A percentile compares a stretch with the other conserved stretches of the same genome.
phyloP scores from a whole-genome alignment of 1,284 basidiomycete species.

The Puccinia polysora region DNA sequence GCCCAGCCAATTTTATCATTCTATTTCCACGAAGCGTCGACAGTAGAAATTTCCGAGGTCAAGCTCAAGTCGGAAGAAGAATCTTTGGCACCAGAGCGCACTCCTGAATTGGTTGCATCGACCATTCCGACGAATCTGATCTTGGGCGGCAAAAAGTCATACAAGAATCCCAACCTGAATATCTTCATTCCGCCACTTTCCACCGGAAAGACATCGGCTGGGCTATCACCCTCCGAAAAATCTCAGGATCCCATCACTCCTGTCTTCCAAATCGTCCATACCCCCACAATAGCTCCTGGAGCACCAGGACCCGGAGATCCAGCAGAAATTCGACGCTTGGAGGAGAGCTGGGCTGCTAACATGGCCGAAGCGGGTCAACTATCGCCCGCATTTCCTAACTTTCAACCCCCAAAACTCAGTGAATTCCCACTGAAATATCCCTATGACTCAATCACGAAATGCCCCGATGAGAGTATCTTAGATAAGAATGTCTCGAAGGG shows the following conservation, averaged over 20 bases:
- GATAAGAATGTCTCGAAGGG: background rate
- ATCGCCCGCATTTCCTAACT: slow-evolving; percentile 37
- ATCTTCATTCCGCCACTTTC: slow-evolving; percentile 35
- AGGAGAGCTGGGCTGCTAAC: slow-evolving; percentile 38
- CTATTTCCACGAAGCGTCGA: slow-evolving; percentile 30
- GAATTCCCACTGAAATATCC: background rate
- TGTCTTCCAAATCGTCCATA: slow-evolving; percentile 38
- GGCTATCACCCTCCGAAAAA: slow-evolving; percentile 5
- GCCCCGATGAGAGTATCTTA: background rate
- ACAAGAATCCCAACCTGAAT: slow-evolving; percentile 40
- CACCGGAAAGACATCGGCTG: background rate
- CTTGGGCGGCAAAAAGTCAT: background rate
- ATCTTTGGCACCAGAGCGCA: background rate
- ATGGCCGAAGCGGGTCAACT: slow-evolving; percentile 25
- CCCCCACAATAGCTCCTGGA: slow-evolving; percentile 29
- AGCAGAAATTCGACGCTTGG: slow-evolving; percentile 31
- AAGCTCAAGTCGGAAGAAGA: background rate
- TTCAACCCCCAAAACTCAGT: slow-evolving; percentile 12
- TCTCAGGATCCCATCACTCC: slow-evolving; percentile 31
- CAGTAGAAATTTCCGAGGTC: background rate
- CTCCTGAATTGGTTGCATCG: background rate
- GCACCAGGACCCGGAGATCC: slow-evolving; percentile 32
- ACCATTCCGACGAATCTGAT: background rate
- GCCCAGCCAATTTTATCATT: slow-evolving; percentile 22
- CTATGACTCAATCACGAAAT: background rate